Evolutionary conservation across 805 yeast genomes (phyloP).

Genomic region (Ogataea ganodermae): DNA sequence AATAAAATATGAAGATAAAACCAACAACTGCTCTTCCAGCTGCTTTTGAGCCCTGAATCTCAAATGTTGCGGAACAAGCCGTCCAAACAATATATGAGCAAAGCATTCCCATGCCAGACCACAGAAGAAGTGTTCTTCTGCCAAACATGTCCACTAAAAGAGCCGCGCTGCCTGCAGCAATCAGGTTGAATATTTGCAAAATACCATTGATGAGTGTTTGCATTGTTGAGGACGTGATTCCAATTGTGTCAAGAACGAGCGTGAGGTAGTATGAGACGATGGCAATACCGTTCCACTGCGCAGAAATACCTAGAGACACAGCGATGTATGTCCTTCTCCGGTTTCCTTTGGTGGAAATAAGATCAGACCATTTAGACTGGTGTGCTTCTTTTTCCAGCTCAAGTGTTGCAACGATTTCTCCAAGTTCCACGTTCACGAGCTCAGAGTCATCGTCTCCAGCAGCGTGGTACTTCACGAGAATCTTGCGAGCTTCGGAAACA

Average conservation of each 20-base stretch:
- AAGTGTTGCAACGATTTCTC: constrained; percentile 39
- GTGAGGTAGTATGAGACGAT: constrained; percentile 47
- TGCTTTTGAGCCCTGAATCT: constrained; percentile 19
- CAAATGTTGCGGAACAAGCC: constrained; percentile 43
- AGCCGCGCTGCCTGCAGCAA: constrained; percentile 35
- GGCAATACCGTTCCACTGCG: constrained; percentile 49
- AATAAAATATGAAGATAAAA: constrained; percentile 33
- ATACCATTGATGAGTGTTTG: constrained; percentile 55
- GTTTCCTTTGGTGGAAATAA: constrained; percentile 38
- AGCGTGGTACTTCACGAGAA: constrained; percentile 40
- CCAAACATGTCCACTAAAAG: constrained; percentile 35
- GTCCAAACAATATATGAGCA: constrained; percentile 47
- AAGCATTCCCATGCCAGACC: constrained; percentile 41
- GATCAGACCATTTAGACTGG: constrained; percentile 39
- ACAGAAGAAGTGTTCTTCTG: constrained; percentile 41
- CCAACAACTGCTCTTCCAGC: constrained; percentile 27
- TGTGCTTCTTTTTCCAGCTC: constrained; percentile 39
- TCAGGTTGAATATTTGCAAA: constrained; percentile 49
- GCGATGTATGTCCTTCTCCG: constrained; percentile 41
- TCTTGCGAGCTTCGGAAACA: constrained; percentile 37
- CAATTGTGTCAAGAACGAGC: constrained; percentile 52
- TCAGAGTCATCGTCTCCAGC: constrained; percentile 36
- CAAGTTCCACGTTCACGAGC: constrained; percentile 38
- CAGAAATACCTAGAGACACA: constrained; percentile 34
- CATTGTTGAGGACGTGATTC: constrained; percentile 47